Base-by-base conservation (phyloP, 1,284 basidiomycete genomes). In the Ceratobasidium papillatum region DNA sequence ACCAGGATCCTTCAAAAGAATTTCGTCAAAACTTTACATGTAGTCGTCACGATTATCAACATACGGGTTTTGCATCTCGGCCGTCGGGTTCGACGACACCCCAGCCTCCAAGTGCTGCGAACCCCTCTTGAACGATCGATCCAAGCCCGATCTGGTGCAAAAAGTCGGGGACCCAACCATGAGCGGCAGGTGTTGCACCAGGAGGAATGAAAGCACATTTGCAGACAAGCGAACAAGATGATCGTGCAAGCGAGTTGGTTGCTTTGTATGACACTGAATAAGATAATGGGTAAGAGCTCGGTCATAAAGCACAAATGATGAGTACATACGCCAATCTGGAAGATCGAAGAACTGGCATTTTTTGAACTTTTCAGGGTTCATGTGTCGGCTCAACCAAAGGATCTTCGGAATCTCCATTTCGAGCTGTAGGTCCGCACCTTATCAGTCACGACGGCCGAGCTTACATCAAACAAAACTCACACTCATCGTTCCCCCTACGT, bases 371-470 rank as follows among this genome's bases (percentile, higher is more conserved):
- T 87, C 84, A 0, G 87, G 80, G 1, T 88, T 82, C 94, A 98
- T 96, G 84, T 94, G 87, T 76, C 90, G 91, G 83, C 96, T 98
- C 58, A 99, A 86, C 97, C 97, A 99, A 41, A 99, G 89, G 12
- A 96, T 92, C 84, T 99, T 98, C 0, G 96, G 96, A 56, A 97
- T 90, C 83, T 98, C 96, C 96, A 98, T 98, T 83, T 98, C 96
- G 64, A 98, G 87, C 94, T 96, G 78, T 9, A 77, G 34, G 12
- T 63, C 41, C 51, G 47, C 32, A 19, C 34, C 22, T 25, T n/a
- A 8, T 72, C 5, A 59, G 68, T 45, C 22, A 19, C 12, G 12
- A 11, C 27, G 9, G 14, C 11, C 0, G 19, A 30, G 27, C 25
- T 68, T 11, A 52, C 51, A 36, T 62, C 22, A 51, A 43, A 36